A percentile compares a stretch with the other conserved stretches of the same genome.
phyloP scores from a whole-genome alignment of 2,329 filamentous ascomycete genomes.

The Sarocladium kiliense region DNA sequence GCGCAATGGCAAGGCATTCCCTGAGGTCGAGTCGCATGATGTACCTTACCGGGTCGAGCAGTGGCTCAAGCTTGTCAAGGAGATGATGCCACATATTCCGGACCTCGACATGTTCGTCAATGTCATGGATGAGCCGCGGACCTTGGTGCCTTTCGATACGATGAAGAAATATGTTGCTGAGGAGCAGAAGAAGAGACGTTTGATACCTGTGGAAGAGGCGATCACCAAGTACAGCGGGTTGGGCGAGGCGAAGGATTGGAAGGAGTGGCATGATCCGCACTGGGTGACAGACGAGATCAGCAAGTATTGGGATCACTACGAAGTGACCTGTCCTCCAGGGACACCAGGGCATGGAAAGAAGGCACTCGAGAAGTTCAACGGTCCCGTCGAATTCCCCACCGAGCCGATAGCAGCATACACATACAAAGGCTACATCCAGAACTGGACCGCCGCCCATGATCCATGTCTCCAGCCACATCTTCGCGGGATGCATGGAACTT shows the following conservation, averaged over 20 bases:
- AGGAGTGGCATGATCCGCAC: slow-evolving; percentile 36
- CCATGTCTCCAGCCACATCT: slow-evolving; percentile 54
- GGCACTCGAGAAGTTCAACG: slow-evolving; percentile 24
- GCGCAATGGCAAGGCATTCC: slow-evolving; percentile 35
- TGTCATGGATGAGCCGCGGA: slow-evolving; percentile 55
- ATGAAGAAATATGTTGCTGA: slow-evolving; percentile 44
- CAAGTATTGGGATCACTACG: slow-evolving; percentile 52
- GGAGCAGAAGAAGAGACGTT: slow-evolving; percentile 38
- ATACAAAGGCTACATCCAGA: slow-evolving; percentile 46
- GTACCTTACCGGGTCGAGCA: slow-evolving; percentile 34
- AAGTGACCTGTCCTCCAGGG: slow-evolving; percentile 51
- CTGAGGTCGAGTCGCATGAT: slow-evolving; percentile 28
- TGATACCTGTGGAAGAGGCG: slow-evolving; percentile 25
- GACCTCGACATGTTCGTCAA: slow-evolving; percentile 66
- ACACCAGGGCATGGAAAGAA: slow-evolving; percentile 38
- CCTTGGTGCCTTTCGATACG: slow-evolving; percentile 54
- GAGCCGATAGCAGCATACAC: slow-evolving; percentile 30
- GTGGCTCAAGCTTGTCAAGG: slow-evolving; percentile 44
- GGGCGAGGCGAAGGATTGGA: slow-evolving; percentile 27
- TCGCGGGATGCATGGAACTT: slow-evolving; percentile 48
- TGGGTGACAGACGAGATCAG: slow-evolving; percentile 39
- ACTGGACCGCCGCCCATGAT: slow-evolving; percentile 54
- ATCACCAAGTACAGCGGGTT: slow-evolving; percentile 31
- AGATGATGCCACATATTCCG: slow-evolving; percentile 49
- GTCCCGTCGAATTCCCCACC: slow-evolving; percentile 28